Conservation (phyloP, 116 monocot genomes). For the Zostera marina region DNA sequence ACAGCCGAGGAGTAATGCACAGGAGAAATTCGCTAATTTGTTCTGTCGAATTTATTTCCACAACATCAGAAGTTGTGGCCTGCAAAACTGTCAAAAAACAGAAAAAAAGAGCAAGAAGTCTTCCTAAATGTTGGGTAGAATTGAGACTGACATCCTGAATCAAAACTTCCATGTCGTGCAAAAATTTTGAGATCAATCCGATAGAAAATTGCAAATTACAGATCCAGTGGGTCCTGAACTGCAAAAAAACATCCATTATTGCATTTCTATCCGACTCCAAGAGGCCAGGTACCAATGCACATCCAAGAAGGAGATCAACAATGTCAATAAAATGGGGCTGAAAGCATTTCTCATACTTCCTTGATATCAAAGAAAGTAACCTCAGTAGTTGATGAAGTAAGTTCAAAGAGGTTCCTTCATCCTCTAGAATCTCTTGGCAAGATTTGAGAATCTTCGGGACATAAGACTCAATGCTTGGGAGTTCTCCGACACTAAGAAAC, state of each 20-base stretch:
- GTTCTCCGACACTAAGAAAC: constrained; percentile 47
- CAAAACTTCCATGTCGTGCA: constrained; percentile 79
- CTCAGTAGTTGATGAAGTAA: constrained; percentile 51
- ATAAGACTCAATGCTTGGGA: constrained; percentile 25
- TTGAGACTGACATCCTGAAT: constrained; percentile 39
- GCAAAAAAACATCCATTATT: constrained; percentile 62
- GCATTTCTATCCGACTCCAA: constrained; percentile 37
- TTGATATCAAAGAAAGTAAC: constrained; percentile 45
- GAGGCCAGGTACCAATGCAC: constrained; percentile 80
- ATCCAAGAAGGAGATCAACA: constrained; percentile 86
- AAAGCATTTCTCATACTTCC: constrained; percentile 59
- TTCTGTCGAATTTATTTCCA: constrained; percentile 33
- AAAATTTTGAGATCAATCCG: constrained; percentile 66
- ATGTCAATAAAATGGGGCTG: constrained; percentile 75
- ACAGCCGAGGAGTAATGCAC: constrained; percentile 44
- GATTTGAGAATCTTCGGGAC: constrained; percentile 54
- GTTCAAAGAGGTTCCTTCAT: constrained; percentile 67
- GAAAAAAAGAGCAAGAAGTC: constrained; percentile 65
- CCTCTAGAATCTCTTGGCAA: constrained; percentile 79
- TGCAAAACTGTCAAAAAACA: constrained; percentile 72
- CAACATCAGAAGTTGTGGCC: constrained; percentile 39
- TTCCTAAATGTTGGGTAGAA: constrained; percentile 19
- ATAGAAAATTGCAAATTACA: constrained; percentile 60
- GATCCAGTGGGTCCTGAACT: constrained; percentile 76
- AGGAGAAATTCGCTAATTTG: constrained; percentile 35